Evolutionary conservation across 2,329 filamentous ascomycete species (phyloP).

Genomic region (Xylariales sp.): DNA sequence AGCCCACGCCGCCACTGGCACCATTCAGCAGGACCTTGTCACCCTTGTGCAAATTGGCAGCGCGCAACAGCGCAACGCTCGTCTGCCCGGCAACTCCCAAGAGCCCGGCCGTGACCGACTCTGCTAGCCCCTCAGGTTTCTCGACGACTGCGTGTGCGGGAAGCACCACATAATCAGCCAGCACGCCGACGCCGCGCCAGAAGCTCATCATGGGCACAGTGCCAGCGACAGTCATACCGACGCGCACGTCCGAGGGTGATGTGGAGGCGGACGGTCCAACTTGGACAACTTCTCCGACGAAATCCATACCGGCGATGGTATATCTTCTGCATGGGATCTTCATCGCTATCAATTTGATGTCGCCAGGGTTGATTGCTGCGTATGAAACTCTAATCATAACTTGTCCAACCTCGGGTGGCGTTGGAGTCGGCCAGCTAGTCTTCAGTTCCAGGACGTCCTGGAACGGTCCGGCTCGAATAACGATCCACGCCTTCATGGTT

Average conservation of each 20-base stretch:
- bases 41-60: background rate
- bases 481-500: conserved; percentile 8
- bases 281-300: conserved; percentile 4
- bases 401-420: conserved; percentile 6
- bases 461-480: background rate
- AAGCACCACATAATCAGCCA: conserved; percentile 4
- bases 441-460: background rate
- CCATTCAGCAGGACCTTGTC: conserved; percentile 7
- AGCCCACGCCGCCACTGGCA: conserved; percentile 10
- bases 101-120: conserved; percentile 11
- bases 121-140: background rate
- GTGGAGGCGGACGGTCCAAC: background rate
- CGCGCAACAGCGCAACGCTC: background rate
- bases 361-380: conserved; percentile 10
- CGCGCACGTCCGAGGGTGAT: background rate
- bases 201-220: background rate
- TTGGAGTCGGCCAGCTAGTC: background rate
- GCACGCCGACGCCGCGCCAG: conserved; percentile 1
- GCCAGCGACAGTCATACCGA: conserved; percentile 1
- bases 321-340: conserved; percentile 6
- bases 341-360: conserved; percentile 5
- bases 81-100: conserved; percentile 9
- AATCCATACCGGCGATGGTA: conserved; percentile 7
- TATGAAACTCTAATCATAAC: conserved; percentile 6
- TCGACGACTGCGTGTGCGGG: conserved; percentile 3